A percentile compares a stretch with the other conserved stretches of the same genome.
Conservation (phyloP, 495 filamentous ascomycete genomes). For the Sordaria brevicollis region DNA sequence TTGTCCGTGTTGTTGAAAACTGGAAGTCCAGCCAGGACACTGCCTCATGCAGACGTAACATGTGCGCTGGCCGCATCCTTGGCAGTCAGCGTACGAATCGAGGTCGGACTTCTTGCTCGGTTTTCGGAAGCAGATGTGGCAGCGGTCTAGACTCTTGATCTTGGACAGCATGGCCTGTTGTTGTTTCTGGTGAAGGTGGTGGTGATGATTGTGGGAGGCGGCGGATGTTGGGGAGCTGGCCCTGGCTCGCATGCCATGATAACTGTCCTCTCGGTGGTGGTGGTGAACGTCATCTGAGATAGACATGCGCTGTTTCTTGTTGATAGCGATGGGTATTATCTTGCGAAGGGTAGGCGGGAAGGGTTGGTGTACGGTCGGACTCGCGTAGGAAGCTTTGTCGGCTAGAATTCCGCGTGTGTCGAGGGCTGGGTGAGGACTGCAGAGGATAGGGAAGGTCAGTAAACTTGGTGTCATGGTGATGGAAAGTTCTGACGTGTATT, state of each 20-base stretch:
- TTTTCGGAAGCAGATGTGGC: conserved; percentile 39
- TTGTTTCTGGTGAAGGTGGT: background rate
- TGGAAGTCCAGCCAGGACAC: conserved; percentile 29
- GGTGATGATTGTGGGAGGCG: no score
- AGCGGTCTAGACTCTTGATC: conserved; percentile 20
- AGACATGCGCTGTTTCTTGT: conserved; percentile 19
- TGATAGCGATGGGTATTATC: conserved; percentile 22
- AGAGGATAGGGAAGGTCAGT: conserved; percentile 4
- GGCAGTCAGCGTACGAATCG: conserved; percentile 36
- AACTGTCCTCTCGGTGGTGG: background rate
- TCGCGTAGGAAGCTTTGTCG: conserved; percentile 5
- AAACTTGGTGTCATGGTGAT: background rate
- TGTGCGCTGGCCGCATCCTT: conserved; percentile 34
- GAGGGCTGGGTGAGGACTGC: conserved; percentile 5
- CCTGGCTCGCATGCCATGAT: background rate
- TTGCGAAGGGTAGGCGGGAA: conserved; percentile 14
- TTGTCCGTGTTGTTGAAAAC: background rate
- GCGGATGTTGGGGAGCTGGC: background rate
- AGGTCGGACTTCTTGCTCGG: conserved; percentile 38
- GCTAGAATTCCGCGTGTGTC: conserved; percentile 3
- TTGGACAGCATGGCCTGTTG: background rate
- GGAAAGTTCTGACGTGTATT: background rate
- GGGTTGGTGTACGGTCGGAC: conserved; percentile 2
- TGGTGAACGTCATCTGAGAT: conserved; percentile 5
- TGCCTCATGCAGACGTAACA: conserved; percentile 39